Conservation (phyloP, 108 stramenopile genomes). For the Schizochytrium sp. region DNA sequence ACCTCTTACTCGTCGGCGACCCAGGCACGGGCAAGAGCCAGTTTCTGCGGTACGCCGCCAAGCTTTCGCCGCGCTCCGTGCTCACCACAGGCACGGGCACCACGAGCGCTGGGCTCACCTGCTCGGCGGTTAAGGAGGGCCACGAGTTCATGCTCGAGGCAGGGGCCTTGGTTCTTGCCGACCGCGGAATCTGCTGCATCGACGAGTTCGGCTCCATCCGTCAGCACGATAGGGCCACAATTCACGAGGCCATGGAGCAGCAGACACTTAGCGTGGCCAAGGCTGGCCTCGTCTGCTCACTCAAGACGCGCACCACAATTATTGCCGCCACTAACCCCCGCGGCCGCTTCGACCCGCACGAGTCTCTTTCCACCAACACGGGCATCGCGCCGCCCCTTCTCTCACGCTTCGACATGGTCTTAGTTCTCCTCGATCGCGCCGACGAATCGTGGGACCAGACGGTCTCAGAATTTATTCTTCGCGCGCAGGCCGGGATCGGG, state of each 20-base stretch:
- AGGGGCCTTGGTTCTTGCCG: slow-evolving; percentile 90
- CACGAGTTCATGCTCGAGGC: slow-evolving; percentile 88
- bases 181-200: slow-evolving; percentile 90
- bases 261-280: slow-evolving; percentile 91
- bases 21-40: slow-evolving; percentile 71
- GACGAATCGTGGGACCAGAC: slow-evolving; percentile 45
- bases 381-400: slow-evolving; percentile 85
- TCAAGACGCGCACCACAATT: slow-evolving; percentile 56
- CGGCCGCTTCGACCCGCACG: slow-evolving; percentile 34
- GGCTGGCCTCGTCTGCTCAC: slow-evolving; percentile 89
- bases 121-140: slow-evolving; percentile 86
- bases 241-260: slow-evolving; percentile 99
- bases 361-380: slow-evolving; percentile 70
- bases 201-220: slow-evolving; percentile 72
- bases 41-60: slow-evolving; percentile 84
- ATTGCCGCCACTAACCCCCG: slow-evolving; percentile 21
- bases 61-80: slow-evolving; percentile 75
- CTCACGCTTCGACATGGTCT: slow-evolving; percentile 89
- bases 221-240: slow-evolving; percentile 61
- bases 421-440: slow-evolving; percentile 76
- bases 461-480: slow-evolving; percentile 69
- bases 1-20: slow-evolving; percentile 74
- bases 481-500: slow-evolving; percentile 61
- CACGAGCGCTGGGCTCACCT: slow-evolving; percentile 93
- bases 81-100: slow-evolving; percentile 94